Conservation (phyloP, 495 filamentous ascomycete species). For the Lentithecium fluviatile region DNA sequence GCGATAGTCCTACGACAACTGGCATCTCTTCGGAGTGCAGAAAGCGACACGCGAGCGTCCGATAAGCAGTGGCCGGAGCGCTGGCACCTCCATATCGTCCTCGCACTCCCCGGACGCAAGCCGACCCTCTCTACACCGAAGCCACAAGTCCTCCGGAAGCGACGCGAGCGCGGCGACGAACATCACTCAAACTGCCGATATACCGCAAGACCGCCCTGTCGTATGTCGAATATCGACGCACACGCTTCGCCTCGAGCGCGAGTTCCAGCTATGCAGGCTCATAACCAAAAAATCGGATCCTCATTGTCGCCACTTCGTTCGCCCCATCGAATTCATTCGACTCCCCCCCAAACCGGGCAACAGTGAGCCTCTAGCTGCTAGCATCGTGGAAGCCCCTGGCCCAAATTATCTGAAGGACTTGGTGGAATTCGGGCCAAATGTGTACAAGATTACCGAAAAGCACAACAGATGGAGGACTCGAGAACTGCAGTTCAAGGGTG, state of each 20-base stretch:
- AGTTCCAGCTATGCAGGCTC: constrained; percentile 73
- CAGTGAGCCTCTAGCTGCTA: constrained; percentile 62
- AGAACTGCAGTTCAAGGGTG: constrained; percentile 45
- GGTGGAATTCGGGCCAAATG: constrained; percentile 74
- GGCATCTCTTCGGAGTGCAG: constrained; percentile 43
- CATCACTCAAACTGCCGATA: not conserved
- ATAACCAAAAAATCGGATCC: constrained; percentile 71
- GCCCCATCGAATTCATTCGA: constrained; percentile 69
- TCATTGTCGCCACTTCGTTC: constrained; percentile 68
- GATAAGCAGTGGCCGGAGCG: constrained; percentile 20
- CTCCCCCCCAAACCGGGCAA: constrained; percentile 65
- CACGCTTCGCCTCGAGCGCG: constrained; percentile 74
- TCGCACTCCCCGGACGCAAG: constrained; percentile 22
- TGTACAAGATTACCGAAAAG: constrained; percentile 25
- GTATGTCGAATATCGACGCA: constrained; percentile 78
- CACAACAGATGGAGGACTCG: constrained; percentile 37
- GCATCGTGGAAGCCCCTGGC: constrained; percentile 77
- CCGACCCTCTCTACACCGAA: constrained; percentile 20
- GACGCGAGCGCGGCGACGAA: constrained; percentile 20
- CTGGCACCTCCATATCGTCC: constrained; percentile 7
- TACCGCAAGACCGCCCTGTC: constrained; percentile 46
- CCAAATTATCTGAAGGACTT: constrained; percentile 67
- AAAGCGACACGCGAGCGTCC: constrained; percentile 25
- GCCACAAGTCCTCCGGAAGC: constrained; percentile 32
- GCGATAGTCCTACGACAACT: constrained; percentile 42